Conservation (phyloP, 495 filamentous ascomycete species). For the Annulohypoxylon stygium region DNA sequence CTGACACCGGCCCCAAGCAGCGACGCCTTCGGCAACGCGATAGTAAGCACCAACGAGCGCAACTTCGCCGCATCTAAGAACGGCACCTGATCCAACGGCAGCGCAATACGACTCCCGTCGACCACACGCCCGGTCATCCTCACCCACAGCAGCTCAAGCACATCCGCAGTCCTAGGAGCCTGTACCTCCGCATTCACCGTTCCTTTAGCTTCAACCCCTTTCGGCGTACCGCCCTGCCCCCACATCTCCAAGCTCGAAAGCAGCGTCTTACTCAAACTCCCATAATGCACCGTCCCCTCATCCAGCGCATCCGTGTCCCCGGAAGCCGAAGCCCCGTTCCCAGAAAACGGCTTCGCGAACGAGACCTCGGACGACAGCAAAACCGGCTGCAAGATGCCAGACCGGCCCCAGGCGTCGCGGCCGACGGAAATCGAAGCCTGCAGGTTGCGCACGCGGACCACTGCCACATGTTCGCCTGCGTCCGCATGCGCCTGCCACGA, state of each 20-base stretch:
- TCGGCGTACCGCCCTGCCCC: no score
- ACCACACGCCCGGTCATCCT: slow-evolving; percentile 49
- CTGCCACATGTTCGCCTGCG: slow-evolving; percentile 56
- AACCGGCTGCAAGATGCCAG: slow-evolving; percentile 63
- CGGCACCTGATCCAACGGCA: slow-evolving; percentile 48
- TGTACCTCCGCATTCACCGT: background rate
- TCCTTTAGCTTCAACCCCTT: no score
- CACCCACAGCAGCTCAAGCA: slow-evolving; percentile 52
- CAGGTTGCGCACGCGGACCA: slow-evolving; percentile 66
- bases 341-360: slow-evolving; percentile 61
- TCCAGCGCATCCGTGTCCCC: slow-evolving; percentile 55
- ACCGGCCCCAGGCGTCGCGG: slow-evolving; percentile 70
- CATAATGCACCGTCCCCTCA: slow-evolving; percentile 71
- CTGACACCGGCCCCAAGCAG: slow-evolving; percentile 63
- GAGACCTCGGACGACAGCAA: slow-evolving; percentile 64
- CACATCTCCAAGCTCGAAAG: slow-evolving; percentile 51
- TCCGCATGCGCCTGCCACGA: slow-evolving; percentile 50
- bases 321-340: slow-evolving; percentile 50
- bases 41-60: slow-evolving; percentile 55
- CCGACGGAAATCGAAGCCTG: slow-evolving; percentile 56
- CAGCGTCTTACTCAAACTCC: slow-evolving; percentile 67
- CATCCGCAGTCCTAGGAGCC: slow-evolving; percentile 39
- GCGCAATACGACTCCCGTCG: slow-evolving; percentile 46
- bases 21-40: slow-evolving; percentile 66
- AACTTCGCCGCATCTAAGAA: slow-evolving; percentile 50